Conservation (phyloP, 306 rosid genomes). For the Ceratonia siliqua region DNA sequence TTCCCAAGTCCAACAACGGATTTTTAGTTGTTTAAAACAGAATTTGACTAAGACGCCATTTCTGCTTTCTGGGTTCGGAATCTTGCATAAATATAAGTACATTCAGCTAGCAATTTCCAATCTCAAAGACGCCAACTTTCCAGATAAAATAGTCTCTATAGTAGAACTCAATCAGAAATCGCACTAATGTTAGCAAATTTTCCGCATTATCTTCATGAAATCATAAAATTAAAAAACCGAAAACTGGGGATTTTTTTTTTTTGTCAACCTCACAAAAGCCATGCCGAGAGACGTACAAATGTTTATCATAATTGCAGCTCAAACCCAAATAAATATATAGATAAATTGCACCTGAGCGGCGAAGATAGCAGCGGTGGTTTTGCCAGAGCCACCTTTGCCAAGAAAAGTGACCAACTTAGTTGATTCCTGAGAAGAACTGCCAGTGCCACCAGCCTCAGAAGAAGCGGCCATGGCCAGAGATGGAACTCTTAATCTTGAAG, state of each 20-base stretch:
- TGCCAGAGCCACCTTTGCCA: conserved; percentile 97
- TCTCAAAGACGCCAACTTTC: not conserved
- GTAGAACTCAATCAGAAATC: not conserved
- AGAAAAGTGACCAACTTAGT: conserved; percentile 78
- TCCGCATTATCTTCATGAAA: not conserved
- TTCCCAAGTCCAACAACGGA: not conserved
- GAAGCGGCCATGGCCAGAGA: conserved; percentile 39
- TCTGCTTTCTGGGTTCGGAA: not conserved
- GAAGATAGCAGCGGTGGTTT: conserved; percentile 84
- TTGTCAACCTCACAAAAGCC: not conserved
- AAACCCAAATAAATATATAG: not conserved
- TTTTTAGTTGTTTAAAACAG: not conserved
- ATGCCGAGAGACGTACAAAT: not conserved
- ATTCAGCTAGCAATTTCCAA: not conserved
- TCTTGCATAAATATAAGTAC: not conserved
- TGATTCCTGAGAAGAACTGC: conserved; percentile 37
- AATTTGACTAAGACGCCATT: not conserved
- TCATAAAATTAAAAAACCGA: not conserved
- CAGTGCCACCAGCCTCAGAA: conserved; percentile 24
- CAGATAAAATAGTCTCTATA: not conserved
- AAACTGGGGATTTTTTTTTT: too few species aligned
- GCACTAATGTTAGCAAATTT: not conserved
- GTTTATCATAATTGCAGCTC: not conserved
- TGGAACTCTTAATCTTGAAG: not conserved
- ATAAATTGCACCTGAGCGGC: conserved; percentile 73